phyloP scores from a whole-genome alignment of 129 eudicot species.

The carrot (Daucus carota) region DH1_v3.0 NC_030381.2:1536001-1536500 shows the following conservation, averaged over 20 bases:
- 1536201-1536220: conserved; percentile 79
- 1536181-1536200: conserved; percentile 83
- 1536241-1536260: conserved; percentile 93
- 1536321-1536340: conserved; percentile 53
- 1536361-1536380: conserved; percentile 74
- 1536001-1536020: conserved; percentile 89
- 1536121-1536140: conserved; percentile 93
- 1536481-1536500: conserved; percentile 81
- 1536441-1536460: conserved; percentile 63
- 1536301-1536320: conserved; percentile 31
- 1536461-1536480: conserved; percentile 99
- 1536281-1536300: conserved; percentile 70
- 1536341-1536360: conserved; percentile 84
- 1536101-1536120: conserved; percentile 91
- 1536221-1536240: conserved; percentile 54
- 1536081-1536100: conserved; percentile 83
- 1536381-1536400: conserved; percentile 38
- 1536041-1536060: conserved; percentile 90
- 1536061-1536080: conserved; percentile 73
- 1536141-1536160: conserved; percentile 89
- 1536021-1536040: conserved; percentile 84
- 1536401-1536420: conserved; percentile 80
- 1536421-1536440: conserved; percentile 63
- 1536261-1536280: conserved; percentile 93
- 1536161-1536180: conserved; percentile 91